Conservation (phyloP, 2,329 filamentous ascomycete genomes). For the Penicillium verrucosum region DNA sequence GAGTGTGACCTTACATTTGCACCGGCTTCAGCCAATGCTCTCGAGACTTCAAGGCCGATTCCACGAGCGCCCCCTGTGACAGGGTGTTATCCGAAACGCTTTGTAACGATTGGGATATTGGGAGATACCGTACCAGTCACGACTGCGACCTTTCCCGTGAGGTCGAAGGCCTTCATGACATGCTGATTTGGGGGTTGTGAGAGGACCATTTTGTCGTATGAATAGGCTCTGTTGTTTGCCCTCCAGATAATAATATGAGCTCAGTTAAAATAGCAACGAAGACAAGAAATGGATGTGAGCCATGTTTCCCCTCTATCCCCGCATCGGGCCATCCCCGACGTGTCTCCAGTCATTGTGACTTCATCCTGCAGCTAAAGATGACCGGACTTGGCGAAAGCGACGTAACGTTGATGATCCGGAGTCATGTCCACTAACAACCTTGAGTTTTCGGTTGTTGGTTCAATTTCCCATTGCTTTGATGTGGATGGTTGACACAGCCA, state of each 20-base stretch:
- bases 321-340: slow-evolving; percentile 3
- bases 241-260: not conserved
- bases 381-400: not conserved
- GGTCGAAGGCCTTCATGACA: slow-evolving; percentile 22
- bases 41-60: slow-evolving; percentile 41
- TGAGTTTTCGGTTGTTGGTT: not conserved
- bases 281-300: not conserved
- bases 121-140: slow-evolving; percentile 19
- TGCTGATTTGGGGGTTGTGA: slow-evolving; percentile 16
- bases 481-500: not conserved
- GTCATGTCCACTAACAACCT: not conserved
- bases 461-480: not conserved
- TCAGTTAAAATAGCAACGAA: not conserved
- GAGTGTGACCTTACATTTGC: slow-evolving; percentile 29
- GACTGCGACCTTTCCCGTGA: slow-evolving; percentile 28
- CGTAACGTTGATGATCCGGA: not conserved
- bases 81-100: not conserved
- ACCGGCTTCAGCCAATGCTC: slow-evolving; percentile 40
- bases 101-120: not conserved
- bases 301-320: not conserved
- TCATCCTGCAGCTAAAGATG: too few relatives aligned
- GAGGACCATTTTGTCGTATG: slow-evolving; percentile 23
- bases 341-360: not conserved
- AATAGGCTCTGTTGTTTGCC: not conserved
- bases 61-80: slow-evolving; percentile 32